Evolutionary conservation across 2,329 filamentous ascomycete genomes (phyloP), one percentile per base, ranked within the genome.

Genomic region (Pestalotiopsis fici): DNA sequence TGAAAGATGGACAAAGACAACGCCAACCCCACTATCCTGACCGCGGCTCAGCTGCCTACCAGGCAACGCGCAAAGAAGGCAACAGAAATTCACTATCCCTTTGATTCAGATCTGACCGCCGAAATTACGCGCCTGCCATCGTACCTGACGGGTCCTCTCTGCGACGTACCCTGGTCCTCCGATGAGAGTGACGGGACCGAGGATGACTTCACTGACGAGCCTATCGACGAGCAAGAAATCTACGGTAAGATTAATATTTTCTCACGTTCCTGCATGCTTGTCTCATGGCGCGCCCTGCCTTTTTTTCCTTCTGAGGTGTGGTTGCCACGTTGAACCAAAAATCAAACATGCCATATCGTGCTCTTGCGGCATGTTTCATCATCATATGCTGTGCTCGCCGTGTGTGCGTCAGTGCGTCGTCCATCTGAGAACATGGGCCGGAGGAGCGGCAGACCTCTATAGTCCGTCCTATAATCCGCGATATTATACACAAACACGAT

Each of bases 221-320:
- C 93, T 67, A 97, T 99, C 72, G 96, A 99, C 77, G 93, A 97
- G 79, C 96, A 98, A 79, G 96, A 99, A 81, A 95, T 99, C 55
- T 99, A 95, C 78, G 94, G 94, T 96, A 83, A 70, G 83, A 47
- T 25, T 63, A 50, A 37, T 54, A 55, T n/a, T 50, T 54, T 54
- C 43, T 54, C 23, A 59, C 68, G 31, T 35, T 39, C 56, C 31
- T 54, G 56, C 15, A 18, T 28, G 21, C 62, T 86, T 43, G 28
- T 28, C 56, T 23, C 47, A n/a, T 18, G 35, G 11, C 47, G 18
- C 65, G 39, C 57, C 28, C 37, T 15, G 6, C 18, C 47, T 25
- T 13, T 25, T 35, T 9, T 25, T 13, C 23, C n/a, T 9, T 35
- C 31, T 35, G 25, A 27, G 25, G 25, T 62, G 43, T 50, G 43